Evolutionary conservation across 129 eudicot genomes (phyloP).

Genomic region (Smallanthus sonchifolius): DNA sequence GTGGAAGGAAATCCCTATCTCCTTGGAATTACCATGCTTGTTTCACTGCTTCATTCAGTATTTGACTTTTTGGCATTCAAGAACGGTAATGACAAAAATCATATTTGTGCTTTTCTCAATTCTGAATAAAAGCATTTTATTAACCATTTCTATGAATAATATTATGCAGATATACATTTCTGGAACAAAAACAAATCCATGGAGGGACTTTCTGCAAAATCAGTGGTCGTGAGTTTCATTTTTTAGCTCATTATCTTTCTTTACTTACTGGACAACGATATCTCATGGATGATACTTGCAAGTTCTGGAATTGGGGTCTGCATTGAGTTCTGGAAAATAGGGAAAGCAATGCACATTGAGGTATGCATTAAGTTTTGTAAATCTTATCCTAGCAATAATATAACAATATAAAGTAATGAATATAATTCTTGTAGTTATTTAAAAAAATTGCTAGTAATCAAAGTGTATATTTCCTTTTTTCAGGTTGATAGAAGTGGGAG

Average conservation of each 20-base stretch:
- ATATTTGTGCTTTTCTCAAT: background rate
- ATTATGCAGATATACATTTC: slow-evolving; percentile 74
- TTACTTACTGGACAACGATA: slow-evolving; percentile 87
- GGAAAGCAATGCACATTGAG: slow-evolving; percentile 99
- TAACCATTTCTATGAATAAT: background rate
- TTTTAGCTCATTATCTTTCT: slow-evolving; percentile 89
- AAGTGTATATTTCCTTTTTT: background rate
- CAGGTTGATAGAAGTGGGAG: no score
- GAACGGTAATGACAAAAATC: slow-evolving; percentile 50
- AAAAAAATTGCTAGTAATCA: background rate
- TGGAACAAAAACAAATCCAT: slow-evolving; percentile 98
- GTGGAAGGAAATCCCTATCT: slow-evolving; percentile 97
- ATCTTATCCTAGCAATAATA: no score
- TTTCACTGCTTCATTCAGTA: slow-evolving; percentile 80
- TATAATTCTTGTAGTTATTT: no score
- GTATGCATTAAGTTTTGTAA: slow-evolving; percentile 39
- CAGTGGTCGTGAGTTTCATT: slow-evolving; percentile 79
- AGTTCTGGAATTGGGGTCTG: slow-evolving; percentile 96
- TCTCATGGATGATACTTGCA: slow-evolving; percentile 97
- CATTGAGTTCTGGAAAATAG: slow-evolving; percentile 98
- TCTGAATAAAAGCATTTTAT: slow-evolving; percentile 3
- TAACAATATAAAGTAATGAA: no score
- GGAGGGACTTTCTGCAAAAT: slow-evolving; percentile 97
- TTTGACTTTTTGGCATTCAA: slow-evolving; percentile 97
- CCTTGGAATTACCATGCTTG: slow-evolving; percentile 81